Base-by-base conservation (phyloP, 768 basidiomycete genomes). In the Tulasnella sp. region DNA sequence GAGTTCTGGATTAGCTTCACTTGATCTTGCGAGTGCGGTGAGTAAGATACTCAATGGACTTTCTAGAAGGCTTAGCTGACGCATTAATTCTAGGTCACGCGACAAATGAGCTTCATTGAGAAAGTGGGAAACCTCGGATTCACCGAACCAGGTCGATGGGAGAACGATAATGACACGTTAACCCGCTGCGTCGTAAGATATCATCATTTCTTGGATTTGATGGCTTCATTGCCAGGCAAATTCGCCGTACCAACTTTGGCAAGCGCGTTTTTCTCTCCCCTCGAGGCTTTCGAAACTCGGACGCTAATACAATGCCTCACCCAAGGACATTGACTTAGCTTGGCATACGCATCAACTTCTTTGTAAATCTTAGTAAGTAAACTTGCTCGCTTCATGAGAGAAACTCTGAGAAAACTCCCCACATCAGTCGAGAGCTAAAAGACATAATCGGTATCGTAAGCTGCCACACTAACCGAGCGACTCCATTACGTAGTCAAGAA, bases 301-400 rank as follows among this genome's bases (percentile, higher is more conserved):
- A n/a, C 39, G 32, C 63, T 29, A 8, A 71, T 11, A 1, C 19
- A 35, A 67, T 32, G 12, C n/a, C 37, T 42, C 44, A n/a, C n/a
- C n/a, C n/a, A n/a, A 39, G 67, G 32, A 41, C 42, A 73, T 73
- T 64, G 75, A 76, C 32, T 65, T 76, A 8, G 74, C 75, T 34
- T 76, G 75, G 75, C 75, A 76, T 44, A 76, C 75, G 8, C 75
- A 76, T 59, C 75, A 76, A 26, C 74, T 75, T 0, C 63, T 75
- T 8, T 67, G 63, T 35, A 47, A 62, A 44, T 62, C 69, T 29
- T 62, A 71, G 67, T 69, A 34, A 7, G 67, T 34, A 22, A 36
- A 17, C 16, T n/a, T 7, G 36, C 11, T 68, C 14, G 17, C 7
- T 17, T 7, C 8, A 40, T 5, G 19, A 34, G 12, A 22, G 41